These are phyloP conservation scores for Pisolithus microcarpus DNA, from an alignment of 768 basidiomycete species.

Conservation along the genomic window DNA sequence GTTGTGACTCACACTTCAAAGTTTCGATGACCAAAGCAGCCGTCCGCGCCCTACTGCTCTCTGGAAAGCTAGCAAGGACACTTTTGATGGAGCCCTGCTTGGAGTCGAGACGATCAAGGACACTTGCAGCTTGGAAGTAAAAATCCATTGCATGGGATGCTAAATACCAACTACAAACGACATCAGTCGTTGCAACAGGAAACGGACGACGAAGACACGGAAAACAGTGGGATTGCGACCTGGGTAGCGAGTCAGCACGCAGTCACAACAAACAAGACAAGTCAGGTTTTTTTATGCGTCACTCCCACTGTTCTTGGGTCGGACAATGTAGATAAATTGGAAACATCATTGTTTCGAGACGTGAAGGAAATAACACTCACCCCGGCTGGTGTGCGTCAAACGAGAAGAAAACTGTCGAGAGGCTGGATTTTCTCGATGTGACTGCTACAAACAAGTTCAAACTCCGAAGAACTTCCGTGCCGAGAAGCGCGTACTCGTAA, in stretches of 20 bases:
- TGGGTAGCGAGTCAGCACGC: neutral
- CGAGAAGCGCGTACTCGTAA: conserved; percentile 21
- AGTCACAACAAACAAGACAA: neutral
- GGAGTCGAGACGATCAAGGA: conserved; percentile 78
- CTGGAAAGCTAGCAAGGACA: conserved; percentile 62
- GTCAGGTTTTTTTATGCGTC: conserved; percentile 39
- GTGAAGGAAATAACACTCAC: conserved; percentile 14
- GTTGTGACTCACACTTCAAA: conserved; percentile 69
- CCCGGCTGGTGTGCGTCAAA: neutral
- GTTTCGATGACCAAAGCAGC: conserved; percentile 91
- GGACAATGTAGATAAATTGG: conserved; percentile 88
- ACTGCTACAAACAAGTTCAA: conserved; percentile 13
- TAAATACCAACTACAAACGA: conserved; percentile 20
- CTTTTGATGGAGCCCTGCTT: conserved; percentile 93
- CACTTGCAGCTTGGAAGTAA: conserved; percentile 84
- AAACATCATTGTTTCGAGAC: conserved; percentile 43
- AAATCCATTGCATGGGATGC: conserved; percentile 69
- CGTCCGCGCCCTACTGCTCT: conserved; percentile 69
- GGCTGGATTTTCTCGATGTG: neutral
- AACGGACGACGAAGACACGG: conserved; percentile 1
- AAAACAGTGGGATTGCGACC: neutral
- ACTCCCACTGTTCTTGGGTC: conserved; percentile 40
- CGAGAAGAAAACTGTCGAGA: neutral
- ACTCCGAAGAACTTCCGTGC: conserved; percentile 23
- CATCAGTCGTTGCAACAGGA: conserved; percentile 21